A percentile compares a stretch with the other conserved stretches of the same genome.
These are phyloP conservation scores for Xylariaceae sp. DNA, from an alignment of 2,329 filamentous ascomycete genomes.

Conservation along the genomic window DNA sequence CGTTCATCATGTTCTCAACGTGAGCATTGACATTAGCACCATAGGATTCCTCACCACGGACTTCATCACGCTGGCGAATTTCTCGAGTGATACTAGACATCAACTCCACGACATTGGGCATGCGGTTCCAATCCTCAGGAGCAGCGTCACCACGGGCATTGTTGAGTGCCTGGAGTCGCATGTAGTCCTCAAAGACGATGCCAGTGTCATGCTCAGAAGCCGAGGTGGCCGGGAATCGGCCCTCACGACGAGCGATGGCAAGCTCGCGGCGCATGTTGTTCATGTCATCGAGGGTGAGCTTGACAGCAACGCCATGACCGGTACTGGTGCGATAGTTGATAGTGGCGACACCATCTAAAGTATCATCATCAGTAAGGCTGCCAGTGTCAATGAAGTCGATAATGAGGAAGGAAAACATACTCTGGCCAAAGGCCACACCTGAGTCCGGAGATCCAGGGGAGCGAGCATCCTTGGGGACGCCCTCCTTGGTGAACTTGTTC, in stretches of 20 bases:
- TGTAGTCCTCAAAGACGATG: constrained; percentile 38
- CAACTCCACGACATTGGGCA: constrained; percentile 17
- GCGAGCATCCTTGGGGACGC: no score
- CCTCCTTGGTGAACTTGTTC: no score
- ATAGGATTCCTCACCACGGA: constrained; percentile 25
- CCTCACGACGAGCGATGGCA: constrained; percentile 36
- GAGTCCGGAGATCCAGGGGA: not conserved
- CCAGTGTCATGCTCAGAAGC: constrained; percentile 32
- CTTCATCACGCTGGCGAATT: constrained; percentile 42
- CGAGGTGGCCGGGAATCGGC: constrained; percentile 38
- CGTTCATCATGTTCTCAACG: constrained; percentile 29
- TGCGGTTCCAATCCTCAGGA: constrained; percentile 22
- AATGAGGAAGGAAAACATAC: not conserved
- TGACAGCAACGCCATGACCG: not conserved
- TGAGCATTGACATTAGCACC: constrained; percentile 27
- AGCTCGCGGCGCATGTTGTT: constrained; percentile 38
- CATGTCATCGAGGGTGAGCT: constrained; percentile 19
- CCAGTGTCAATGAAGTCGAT: not conserved
- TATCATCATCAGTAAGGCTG: not conserved
- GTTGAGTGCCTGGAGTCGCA: constrained; percentile 35
- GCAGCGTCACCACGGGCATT: constrained; percentile 25
- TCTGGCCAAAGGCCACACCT: not conserved
- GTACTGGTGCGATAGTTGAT: not conserved
- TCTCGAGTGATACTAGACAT: constrained; percentile 38
- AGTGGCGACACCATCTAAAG: not conserved